Base-by-base conservation (phyloP, 169 alveolate genomes). In the Plasmodium vinckei region DNA sequence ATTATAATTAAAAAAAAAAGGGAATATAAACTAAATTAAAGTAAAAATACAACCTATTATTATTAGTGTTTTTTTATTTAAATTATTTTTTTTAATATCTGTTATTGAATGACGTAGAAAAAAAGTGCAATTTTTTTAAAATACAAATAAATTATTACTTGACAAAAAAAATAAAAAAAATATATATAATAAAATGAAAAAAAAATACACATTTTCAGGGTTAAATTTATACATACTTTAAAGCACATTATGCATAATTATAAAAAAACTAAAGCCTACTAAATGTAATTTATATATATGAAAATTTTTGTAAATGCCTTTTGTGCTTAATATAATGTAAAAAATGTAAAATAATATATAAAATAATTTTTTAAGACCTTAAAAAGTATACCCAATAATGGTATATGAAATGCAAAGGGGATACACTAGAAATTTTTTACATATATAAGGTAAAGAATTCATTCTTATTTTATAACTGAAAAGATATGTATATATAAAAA, bases 41-140 rank as follows among this genome's bases (percentile, higher is more conserved):
- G 68, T 71, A 51, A 57, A 71, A 71, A 53, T 71, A 71, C 84
- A 71, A 71, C 49, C 54, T 71, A 71, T 33, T 33, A 4, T 33
- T 33, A 33, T 33, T 33, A 33, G 7, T 33, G 42, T 70, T 9
- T 47, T 33, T 57, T 71, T 71, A 49, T 46, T 53, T 46, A 68
- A 33, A 27, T 68, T 25, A 56, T 25, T 33, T 33, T 33, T 33
- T 33, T 33, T 33, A 33, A 33, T 68, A 42, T 33, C 44, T 6
- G 17, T 68, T 25, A 19, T 68, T 42, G 19, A 46, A 68, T 42
- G 12, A 59, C 51, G 21, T 25, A 21, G 21, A 71, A 71, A 71
- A 25, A 49, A 61, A 27, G 39, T 33, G 42, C 42, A 33, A 33
- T 33, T 33, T 33, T 33, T 33, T 33, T 33, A 33, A 33, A 33